Conservation (phyloP, 345 rosid genomes). For the Hibiscus trionum region DNA sequence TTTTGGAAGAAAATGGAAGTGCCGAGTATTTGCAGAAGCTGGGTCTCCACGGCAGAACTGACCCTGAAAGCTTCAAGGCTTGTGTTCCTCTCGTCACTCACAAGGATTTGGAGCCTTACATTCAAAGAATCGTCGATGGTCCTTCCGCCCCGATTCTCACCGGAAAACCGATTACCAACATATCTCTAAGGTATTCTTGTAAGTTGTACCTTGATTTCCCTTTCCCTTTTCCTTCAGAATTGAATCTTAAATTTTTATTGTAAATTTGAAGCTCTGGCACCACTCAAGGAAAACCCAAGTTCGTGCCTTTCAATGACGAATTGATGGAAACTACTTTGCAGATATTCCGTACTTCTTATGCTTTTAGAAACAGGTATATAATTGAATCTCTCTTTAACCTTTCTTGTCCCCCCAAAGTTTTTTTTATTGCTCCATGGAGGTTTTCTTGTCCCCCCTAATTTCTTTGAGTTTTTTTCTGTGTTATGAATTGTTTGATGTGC, state of each 20-base stretch:
- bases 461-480: background rate
- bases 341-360: conserved; percentile 74
- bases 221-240: background rate
- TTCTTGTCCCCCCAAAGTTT: too few species aligned
- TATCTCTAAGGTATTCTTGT: conserved; percentile 63
- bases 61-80: conserved; percentile 64
- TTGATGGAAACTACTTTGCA: conserved; percentile 78
- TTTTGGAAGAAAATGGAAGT: conserved; percentile 58
- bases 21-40: conserved; percentile 62
- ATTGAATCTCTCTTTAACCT: background rate
- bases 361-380: conserved; percentile 72
- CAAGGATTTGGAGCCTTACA: conserved; percentile 61
- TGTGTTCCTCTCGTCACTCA: conserved; percentile 72
- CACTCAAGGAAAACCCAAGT: conserved; percentile 81
- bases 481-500: conserved; percentile 14
- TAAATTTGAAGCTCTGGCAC: conserved; percentile 92
- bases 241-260: too few species aligned
- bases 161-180: conserved; percentile 57
- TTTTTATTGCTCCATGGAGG: too few species aligned
- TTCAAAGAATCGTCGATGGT: conserved; percentile 64
- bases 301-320: conserved; percentile 80
- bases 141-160: conserved; percentile 68
- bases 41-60: conserved; percentile 65
- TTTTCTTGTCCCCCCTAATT: background rate
- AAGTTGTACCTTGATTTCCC: background rate